These are phyloP conservation scores for Reticulascus tulasneorum DNA, from an alignment of 2,329 filamentous ascomycete genomes.

Conservation along the genomic window DNA sequence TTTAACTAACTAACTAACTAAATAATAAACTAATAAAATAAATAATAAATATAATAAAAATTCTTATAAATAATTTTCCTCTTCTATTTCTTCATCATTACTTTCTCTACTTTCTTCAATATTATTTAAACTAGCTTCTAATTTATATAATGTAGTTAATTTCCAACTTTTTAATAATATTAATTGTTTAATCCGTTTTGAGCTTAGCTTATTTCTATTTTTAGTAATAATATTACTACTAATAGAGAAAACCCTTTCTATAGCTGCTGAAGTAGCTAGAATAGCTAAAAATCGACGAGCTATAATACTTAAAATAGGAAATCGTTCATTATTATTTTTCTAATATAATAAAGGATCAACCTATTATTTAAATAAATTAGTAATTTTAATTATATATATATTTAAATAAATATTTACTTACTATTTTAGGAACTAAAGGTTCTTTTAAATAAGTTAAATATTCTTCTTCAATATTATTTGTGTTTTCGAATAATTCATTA, in stretches of 20 bases:
- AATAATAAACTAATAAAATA: too few species aligned
- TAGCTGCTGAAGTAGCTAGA: background rate
- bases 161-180: too few species aligned
- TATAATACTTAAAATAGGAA: conserved; percentile 1
- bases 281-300: background rate
- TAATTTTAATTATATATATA: background rate
- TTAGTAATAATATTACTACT: conserved; percentile 5
- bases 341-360: background rate
- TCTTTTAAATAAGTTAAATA: conserved; percentile 1
- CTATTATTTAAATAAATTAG: conserved; percentile 1
- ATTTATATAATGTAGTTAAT: too few species aligned
- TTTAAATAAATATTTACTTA: background rate
- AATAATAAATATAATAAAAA: too few species aligned
- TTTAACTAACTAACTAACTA: background rate
- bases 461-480: background rate
- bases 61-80: too few species aligned
- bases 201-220: background rate
- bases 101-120: too few species aligned
- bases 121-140: too few species aligned
- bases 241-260: conserved; percentile 1
- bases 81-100: too few species aligned
- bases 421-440: background rate
- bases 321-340: conserved; percentile 2
- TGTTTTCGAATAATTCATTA: conserved; percentile 1
- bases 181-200: too few species aligned